Evolutionary conservation across 768 basidiomycete species (phyloP).

Genomic region (Xerocomellus intermedius): DNA sequence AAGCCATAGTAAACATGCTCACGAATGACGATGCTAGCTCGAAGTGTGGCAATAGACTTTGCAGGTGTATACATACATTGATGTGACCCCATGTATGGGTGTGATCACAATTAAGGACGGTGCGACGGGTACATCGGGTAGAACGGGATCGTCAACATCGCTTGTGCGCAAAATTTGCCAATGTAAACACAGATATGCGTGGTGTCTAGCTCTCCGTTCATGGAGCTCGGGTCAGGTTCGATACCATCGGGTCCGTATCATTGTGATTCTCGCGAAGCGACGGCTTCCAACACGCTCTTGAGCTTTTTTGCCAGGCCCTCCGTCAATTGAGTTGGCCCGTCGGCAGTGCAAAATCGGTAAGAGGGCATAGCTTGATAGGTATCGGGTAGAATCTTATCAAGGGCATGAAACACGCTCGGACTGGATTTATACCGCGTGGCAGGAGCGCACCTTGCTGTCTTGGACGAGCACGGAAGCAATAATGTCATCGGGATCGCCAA

Average conservation of each 20-base stretch:
- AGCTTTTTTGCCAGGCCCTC: constrained; percentile 59
- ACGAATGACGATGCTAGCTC: not conserved
- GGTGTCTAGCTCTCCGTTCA: not conserved
- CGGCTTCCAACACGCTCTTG: constrained; percentile 35
- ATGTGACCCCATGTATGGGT: not conserved
- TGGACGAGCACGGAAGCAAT: constrained; percentile 72
- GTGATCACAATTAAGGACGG: too few species aligned
- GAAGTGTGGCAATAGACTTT: not conserved
- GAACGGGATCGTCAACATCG: not conserved
- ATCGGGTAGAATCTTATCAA: constrained; percentile 56
- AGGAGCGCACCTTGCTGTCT: constrained; percentile 53
- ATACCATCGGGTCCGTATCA: not conserved
- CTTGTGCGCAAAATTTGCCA: not conserved
- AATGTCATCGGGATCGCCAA: constrained; percentile 85
- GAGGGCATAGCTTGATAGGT: constrained; percentile 86
- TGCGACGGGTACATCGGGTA: not conserved
- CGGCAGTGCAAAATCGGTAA: constrained; percentile 75
- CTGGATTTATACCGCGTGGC: not conserved
- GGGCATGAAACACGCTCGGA: not conserved
- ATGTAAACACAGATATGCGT: not conserved
- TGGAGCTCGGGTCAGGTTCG: not conserved
- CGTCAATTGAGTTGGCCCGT: constrained; percentile 68
- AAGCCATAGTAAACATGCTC: not conserved
- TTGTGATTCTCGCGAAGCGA: constrained; percentile 31
- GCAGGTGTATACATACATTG: not conserved